Evolutionary conservation across 2,329 filamentous ascomycete genomes (phyloP).

Genomic region (Fusarium nodosum): DNA sequence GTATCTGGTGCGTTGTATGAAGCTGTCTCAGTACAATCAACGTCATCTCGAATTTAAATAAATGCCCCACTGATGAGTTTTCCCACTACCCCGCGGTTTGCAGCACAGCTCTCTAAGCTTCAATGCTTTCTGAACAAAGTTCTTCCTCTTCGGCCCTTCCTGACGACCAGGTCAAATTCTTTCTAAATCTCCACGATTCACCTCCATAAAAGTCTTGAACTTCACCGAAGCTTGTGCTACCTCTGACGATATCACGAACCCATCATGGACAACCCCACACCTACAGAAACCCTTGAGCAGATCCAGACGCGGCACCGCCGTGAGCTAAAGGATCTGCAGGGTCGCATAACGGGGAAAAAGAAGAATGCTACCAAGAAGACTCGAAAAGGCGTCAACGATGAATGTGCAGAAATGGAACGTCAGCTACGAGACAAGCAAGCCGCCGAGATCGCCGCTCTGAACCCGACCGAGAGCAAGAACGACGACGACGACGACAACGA

Average conservation of each 20-base stretch:
- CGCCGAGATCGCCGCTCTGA: conserved; percentile 66
- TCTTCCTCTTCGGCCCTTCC: neutral
- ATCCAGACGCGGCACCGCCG: conserved; percentile 85
- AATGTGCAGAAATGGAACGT: conserved; percentile 79
- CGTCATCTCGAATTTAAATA: conserved; percentile 18
- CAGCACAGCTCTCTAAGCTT: conserved; percentile 13
- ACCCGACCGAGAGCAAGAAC: conserved; percentile 45
- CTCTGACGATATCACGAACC: neutral
- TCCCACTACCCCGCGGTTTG: conserved; percentile 36
- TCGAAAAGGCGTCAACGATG: conserved; percentile 79
- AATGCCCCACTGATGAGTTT: conserved; percentile 34
- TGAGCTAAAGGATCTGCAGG: conserved; percentile 88
- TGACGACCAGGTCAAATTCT: neutral
- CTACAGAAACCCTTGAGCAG: conserved; percentile 75
- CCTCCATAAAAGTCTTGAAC: neutral
- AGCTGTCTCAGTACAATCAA: conserved; percentile 1
- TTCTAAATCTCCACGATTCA: neutral
- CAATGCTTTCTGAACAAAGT: neutral
- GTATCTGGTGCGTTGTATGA: neutral
- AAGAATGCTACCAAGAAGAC: conserved; percentile 94
- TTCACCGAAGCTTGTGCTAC: neutral
- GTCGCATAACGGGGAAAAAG: conserved; percentile 92
- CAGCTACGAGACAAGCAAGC: conserved; percentile 76
- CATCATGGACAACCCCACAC: conserved; percentile 48
- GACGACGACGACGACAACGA: conserved; percentile 36